Evolutionary conservation across 805 yeast genomes (phyloP), one percentile per base, ranked within the genome.

Genomic region (Sporopachydermia lactativora): DNA sequence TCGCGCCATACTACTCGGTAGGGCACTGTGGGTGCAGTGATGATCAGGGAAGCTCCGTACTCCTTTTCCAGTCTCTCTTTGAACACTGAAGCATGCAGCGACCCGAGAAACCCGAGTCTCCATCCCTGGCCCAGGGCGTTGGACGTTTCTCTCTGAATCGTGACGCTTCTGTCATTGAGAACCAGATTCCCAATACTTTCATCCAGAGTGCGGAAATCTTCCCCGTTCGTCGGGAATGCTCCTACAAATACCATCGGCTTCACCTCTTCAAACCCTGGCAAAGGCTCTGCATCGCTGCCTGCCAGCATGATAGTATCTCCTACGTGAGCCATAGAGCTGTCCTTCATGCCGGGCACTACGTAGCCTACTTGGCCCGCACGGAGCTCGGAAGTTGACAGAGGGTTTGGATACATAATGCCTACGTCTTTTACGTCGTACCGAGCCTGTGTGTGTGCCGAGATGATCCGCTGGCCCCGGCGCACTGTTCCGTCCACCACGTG

Each of bases 231-330:
- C 0, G 98, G 97, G 51, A 85, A 89, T 0, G 97, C 98, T 11
- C 97, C 97, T 39, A 89, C 94, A 57, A 89, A 92, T 5, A 89
- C 97, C 97, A 92, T 92, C 1, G 97, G 96, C 58, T 92, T 88
- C 1, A 94, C 88, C 51, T 85, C 96, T 59, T 88, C 96, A 57
- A 89, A 92, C 1, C 97, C 97, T 1, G 94, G 95, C 17, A 89
- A 65, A 1, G 96, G 79, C 46, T 77, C 83, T 2, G 81, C 76
- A 24, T 66, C 68, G 16, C 59, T 54, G 3, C 80, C 81, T 8
- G 64, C 62, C 42, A 71, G 75, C 69, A 75, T 73, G 47, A 85
- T 70, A 0, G 98, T 89, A 55, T 89, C 98, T 24, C 98, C 98
- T 43, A 86, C 78, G 52, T 77, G 70, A 0, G 95, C 96, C 50